These are phyloP conservation scores for Nothophoma quercina DNA, from an alignment of 2,329 filamentous ascomycete genomes.

Conservation along the genomic window DNA sequence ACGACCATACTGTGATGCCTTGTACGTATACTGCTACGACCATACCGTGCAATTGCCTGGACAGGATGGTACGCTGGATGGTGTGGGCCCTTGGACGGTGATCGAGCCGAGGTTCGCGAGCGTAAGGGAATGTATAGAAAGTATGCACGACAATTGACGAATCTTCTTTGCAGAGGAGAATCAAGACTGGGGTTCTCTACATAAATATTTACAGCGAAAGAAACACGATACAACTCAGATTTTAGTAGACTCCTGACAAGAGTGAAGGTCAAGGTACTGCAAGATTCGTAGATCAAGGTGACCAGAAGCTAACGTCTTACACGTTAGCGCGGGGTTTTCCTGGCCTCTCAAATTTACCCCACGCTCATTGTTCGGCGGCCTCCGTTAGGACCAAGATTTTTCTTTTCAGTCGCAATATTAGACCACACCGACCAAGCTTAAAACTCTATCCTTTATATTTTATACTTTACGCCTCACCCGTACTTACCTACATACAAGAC, in stretches of 20 bases:
- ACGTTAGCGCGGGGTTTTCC: constrained; percentile 12
- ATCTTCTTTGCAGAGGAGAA: no score
- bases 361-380: constrained; percentile 14
- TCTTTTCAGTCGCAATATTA: constrained; percentile 10
- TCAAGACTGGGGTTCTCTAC: no score
- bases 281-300: not conserved
- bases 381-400: constrained; percentile 17
- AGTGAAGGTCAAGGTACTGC: not conserved
- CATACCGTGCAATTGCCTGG: constrained; percentile 7
- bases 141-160: not conserved
- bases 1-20: not conserved
- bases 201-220: not conserved
- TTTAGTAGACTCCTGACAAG: no score
- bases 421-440: constrained; percentile 3
- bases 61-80: not conserved
- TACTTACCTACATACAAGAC: constrained; percentile 2
- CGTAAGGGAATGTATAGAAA: not conserved
- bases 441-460: constrained; percentile 2
- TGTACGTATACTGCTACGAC: constrained; percentile 12
- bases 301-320: constrained; percentile 8
- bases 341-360: constrained; percentile 12
- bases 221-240: no score
- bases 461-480: constrained; percentile 6
- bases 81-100: not conserved
- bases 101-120: not conserved